Evolutionary conservation across 1,139 yeast genomes (phyloP), one percentile per base, ranked within the genome.

Genomic region (Candida pseudoviswanathii): DNA sequence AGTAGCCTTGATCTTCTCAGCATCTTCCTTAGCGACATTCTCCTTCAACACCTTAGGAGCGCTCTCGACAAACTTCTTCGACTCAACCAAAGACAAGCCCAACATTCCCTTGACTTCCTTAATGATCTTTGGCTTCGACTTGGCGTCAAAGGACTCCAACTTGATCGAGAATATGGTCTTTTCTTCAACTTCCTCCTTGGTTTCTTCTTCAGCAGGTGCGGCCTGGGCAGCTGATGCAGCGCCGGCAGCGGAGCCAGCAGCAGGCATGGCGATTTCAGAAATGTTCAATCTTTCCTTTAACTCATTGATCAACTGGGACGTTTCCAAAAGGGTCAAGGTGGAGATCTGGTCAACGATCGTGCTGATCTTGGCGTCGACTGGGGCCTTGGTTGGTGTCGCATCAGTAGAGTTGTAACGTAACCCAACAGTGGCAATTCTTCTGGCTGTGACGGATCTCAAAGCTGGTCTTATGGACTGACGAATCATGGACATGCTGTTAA

Each of bases 41-140:
- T 88, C 96, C 75, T 89, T 89, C 71, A 88, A 80, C 44, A 89
- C 79, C 80, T 94, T 94, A 61, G 99, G 99, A 54, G 99, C 98
- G 63, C 92, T 76, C 77, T 94, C 99, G 52, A 95, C 99, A 60
- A 94, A 89, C 77, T 94, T 94, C 84, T 94, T 95, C 54, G 97
- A 89, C 68, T 94, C 99, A 54, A 94, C 99, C 60, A 94, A 81
- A 16, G 97, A 90, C 65, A 94, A 80, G 7, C 97, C 97, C 64
- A 94, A 80, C 68, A 94, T 78, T 54, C 88, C 81, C 80, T 94
- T 94, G 61, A 94, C 96, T 76, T 94, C 99, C 79, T 94, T 94
- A 70, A 94, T 95, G 67, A 94, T 84, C 86, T 94, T 94, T 57
- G 99, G 97, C 80, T 94, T 94, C 52, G 96, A 76, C 76, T 92